Conservation (phyloP, 257 asterid genomes). For the Gentiana dahurica region DNA sequence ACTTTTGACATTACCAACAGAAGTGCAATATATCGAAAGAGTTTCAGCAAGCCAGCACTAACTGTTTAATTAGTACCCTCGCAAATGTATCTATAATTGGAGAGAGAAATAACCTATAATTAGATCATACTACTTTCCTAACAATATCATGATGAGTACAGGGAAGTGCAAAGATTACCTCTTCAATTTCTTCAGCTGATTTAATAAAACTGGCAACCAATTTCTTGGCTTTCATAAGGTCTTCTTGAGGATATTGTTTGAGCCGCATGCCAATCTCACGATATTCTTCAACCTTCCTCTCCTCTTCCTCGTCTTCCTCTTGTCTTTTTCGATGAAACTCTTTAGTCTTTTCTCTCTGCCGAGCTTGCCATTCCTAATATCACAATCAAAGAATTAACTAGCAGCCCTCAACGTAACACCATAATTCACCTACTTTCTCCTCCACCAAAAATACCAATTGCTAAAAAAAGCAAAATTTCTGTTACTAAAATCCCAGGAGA, state of each 20-base stretch:
- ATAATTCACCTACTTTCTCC: background rate
- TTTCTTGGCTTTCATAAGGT: slow-evolving; percentile 67
- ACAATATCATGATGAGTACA: background rate
- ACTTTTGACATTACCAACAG: background rate
- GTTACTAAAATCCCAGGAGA: background rate
- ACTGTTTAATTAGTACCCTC: too few relatives aligned
- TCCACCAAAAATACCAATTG: background rate
- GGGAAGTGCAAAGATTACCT: slow-evolving; percentile 34
- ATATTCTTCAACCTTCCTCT: slow-evolving; percentile 67
- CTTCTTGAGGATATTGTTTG: slow-evolving; percentile 63
- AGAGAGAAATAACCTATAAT: background rate
- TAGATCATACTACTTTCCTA: too few relatives aligned
- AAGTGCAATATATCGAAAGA: too few relatives aligned
- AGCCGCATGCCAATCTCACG: slow-evolving; percentile 59
- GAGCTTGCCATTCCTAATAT: slow-evolving; percentile 94
- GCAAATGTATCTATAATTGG: background rate
- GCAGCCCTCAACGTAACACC: slow-evolving; percentile 8
- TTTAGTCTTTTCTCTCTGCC: slow-evolving; percentile 82
- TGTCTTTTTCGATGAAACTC: slow-evolving; percentile 50
- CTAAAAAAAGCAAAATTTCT: background rate
- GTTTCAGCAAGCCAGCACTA: too few relatives aligned
- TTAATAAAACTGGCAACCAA: slow-evolving; percentile 75
- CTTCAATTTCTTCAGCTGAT: slow-evolving; percentile 94
- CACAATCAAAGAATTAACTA: slow-evolving; percentile 19
- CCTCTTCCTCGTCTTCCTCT: slow-evolving; percentile 84